These are phyloP conservation scores for Bretschneidera sinensis DNA, from an alignment of 345 rosid species.

Conservation along the genomic window DNA sequence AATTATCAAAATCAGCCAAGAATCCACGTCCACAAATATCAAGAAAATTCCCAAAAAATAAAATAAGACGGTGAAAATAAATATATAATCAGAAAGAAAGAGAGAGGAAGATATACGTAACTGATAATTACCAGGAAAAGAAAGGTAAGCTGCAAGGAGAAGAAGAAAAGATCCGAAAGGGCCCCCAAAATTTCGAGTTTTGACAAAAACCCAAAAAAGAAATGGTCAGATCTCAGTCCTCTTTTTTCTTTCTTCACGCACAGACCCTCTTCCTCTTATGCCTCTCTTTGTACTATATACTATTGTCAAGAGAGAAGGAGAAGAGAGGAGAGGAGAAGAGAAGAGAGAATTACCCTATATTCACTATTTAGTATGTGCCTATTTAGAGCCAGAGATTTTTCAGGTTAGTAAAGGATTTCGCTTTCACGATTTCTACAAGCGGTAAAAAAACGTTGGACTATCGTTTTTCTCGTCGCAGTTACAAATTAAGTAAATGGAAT, in stretches of 20 bases:
- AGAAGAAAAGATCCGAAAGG: conserved; percentile 2
- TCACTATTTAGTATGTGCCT: neutral
- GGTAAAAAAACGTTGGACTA: conserved; percentile 11
- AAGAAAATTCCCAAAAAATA: neutral
- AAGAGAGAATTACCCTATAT: no score
- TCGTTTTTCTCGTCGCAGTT: conserved; percentile 5
- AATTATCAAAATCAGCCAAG: conserved; percentile 8
- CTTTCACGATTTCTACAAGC: no score
- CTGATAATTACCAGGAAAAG: no score
- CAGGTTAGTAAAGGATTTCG: neutral
- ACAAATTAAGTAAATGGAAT: no score
- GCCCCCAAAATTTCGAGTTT: neutral
- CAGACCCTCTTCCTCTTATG: neutral
- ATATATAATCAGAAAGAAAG: neutral
- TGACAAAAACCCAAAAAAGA: neutral
- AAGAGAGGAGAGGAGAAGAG: no score
- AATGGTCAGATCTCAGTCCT: conserved; percentile 3
- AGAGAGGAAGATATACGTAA: neutral
- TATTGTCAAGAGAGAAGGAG: neutral
- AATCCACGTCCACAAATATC: conserved; percentile 8
- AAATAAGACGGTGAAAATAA: neutral
- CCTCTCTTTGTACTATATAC: no score
- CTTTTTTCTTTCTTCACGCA: neutral
- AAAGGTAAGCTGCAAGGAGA: no score
- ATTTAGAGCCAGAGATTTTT: no score